Evolutionary conservation across 345 rosid species (phyloP).

Genomic region (Abelmoschus esculentus): DNA sequence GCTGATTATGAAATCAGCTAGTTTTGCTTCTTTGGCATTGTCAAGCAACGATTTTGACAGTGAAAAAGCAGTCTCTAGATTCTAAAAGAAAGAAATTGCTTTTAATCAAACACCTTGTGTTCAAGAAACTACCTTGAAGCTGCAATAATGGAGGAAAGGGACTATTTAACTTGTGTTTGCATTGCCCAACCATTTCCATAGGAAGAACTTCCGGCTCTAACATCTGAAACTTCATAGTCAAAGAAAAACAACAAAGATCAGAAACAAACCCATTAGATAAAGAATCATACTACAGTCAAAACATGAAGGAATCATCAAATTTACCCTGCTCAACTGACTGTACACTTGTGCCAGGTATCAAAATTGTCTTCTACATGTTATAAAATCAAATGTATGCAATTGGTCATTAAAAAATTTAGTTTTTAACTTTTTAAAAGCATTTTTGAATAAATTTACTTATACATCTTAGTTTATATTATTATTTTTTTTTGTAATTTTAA

Average conservation of each 20-base stretch:
- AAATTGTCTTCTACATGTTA: slow-evolving; percentile 17
- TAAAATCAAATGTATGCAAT: slow-evolving; percentile 25
- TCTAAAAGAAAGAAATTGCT: not conserved
- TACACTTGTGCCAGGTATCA: slow-evolving; percentile 24
- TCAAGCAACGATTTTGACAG: not conserved
- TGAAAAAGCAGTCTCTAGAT: not conserved
- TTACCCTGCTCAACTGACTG: slow-evolving; percentile 42
- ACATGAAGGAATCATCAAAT: slow-evolving; percentile 14
- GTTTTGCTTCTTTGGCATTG: not conserved
- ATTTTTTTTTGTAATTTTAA: too few species aligned
- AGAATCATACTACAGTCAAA: not conserved
- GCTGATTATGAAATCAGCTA: not conserved
- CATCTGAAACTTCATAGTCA: slow-evolving; percentile 27
- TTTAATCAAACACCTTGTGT: slow-evolving; percentile 12
- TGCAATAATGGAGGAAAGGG: slow-evolving; percentile 1
- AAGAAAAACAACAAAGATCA: not conserved
- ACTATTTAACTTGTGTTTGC: slow-evolving; percentile 23
- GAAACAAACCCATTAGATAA: slow-evolving; percentile 3
- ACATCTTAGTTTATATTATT: too few species aligned
- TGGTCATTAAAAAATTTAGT: too few species aligned
- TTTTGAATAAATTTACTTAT: too few species aligned
- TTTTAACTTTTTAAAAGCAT: too few species aligned
- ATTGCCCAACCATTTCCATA: slow-evolving; percentile 29
- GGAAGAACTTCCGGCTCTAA: slow-evolving; percentile 24
- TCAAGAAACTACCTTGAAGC: slow-evolving; percentile 37